Base-by-base conservation (phyloP, 2,329 filamentous ascomycete genomes). In the Scopulariopsis brevicaulis region DNA sequence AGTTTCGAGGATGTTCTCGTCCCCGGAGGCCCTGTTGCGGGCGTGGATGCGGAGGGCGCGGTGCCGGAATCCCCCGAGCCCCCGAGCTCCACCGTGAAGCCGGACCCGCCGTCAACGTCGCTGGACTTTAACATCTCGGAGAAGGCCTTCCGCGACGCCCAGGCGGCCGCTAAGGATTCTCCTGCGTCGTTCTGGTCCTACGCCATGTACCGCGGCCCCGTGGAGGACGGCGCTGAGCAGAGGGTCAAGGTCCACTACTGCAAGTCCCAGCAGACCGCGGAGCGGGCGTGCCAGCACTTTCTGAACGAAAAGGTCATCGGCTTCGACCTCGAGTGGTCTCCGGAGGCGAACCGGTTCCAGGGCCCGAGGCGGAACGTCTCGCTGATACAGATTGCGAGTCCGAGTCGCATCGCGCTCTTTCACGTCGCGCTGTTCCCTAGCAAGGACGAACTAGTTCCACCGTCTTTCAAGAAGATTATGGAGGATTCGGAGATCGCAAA, bases 301-400 rank as follows among this genome's bases (percentile, higher is more conserved):
- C 66, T 84, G 46, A 63, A 79, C 28, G 83, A 94, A 65, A 76
- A 82, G 46, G 71, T 95, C 2, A 68, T 96, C n/a, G 92, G 92
- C 0, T 90, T 96, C 61, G 92, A 96, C 65, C 78, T 96, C 61
- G 93, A 96, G 73, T 96, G 93, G 92, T 77, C 83, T 56, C 62
- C 75, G 1, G 73, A 79, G 6, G 77, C 82, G 0, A 73, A 67
- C 6, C 75, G 68, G 22, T 64, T 62, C 8, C 68, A 77, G 2
- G 75, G 77, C 3, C 71, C 84, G 4, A 86, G 87, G 62, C 75
- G 79, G 56, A 90, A 91, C 60, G 81, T 95, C 7, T 92, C 89
- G 0, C 71, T 96, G 43, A 86, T 96, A 51, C 93, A 96, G 69
- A 70, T 96, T 24, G 90, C 92, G 1, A 88, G 84, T 60, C 81